Evolutionary conservation across 345 rosid genomes (phyloP), one percentile per base, ranked within the genome.

Genomic region (Linum trigynum): DNA sequence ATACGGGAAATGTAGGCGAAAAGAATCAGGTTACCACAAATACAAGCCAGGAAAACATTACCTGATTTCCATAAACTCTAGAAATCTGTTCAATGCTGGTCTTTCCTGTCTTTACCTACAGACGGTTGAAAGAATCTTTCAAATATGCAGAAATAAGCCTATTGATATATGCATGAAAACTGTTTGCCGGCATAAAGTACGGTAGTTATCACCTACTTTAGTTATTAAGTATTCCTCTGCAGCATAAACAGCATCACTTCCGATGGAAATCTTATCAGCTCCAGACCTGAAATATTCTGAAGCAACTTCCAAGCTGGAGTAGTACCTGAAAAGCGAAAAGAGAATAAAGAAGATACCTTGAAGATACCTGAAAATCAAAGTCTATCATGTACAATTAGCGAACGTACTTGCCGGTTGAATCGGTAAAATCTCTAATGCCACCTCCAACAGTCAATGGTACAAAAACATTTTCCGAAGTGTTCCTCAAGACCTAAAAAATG

Each of bases 361-460:
- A 39, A 57, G 14, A 23, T 35, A 35, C 60, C 9, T 39, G 36
- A 45, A 32, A 10, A 62, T 59, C 39, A 64, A 4, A 2, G 59
- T n/a, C 5, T 4, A 10, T 57, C 42, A 59, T 43, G 40, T 61
- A 63, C 45, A 50, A 17, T 63, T 4, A 39, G 6, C 5, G 23
- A 69, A 50, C n/a, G 42, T 77, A 88, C 99, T 92, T 91, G 79
- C 95, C 99, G 71, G 78, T 89, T 67, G 95, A 92, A 73, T 94
- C 97, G 4, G 89, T 91, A 74, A 91, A 94, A 78, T 94, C 97
- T 78, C 96, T 80, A 62, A 94, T 87, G 66, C 99, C 97, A 79
- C 99, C 99, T 78, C 99, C 99, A 69, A 94, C 97, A 8, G 97
- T 85, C 69, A 94, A 78, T 10, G 99, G 99, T 45, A 91, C 99